Evolutionary conservation across 2,329 filamentous ascomycete species (phyloP), one percentile per base, ranked within the genome.

Genomic region (Purpureocillium lavendulum): DNA sequence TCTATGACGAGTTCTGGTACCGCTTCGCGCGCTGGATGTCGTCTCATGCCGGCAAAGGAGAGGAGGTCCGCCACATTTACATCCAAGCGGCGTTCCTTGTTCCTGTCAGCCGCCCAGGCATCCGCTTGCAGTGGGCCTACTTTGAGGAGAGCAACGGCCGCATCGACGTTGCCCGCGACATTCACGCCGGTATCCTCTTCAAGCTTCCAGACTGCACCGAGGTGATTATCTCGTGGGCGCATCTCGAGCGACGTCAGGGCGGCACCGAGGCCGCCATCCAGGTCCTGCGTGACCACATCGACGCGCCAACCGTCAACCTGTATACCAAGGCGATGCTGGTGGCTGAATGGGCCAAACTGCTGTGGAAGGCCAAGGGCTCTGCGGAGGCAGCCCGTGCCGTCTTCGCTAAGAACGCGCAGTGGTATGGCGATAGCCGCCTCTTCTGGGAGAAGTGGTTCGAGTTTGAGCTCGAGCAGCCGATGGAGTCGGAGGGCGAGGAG

Each of bases 1-100:
- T 94, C 49, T 96, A 98, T 57, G 90, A 97, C 36, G 90, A 97
- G 57, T 94, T 97, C 61, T 98, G 92, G 92, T 80, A 94, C 53
- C 84, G 92, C n/a, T 98, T 95, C 61, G 87, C 84, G 13, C 75
- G 90, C 31, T 98, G 92, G 92, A 94, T 96, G 85, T 73, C 76
- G 43, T 79, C 79, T 0, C 86, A 94, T 56, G 65, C 77, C 2
- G 80, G 73, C 49, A 95, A 94, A 59, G 80, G 88, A 34, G 87
- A 96, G 57, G 89, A 96, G 56, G 82, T 90, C 6, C 83, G 92
- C 41, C 89, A 87, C 60, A 92, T 97, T 47, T 97, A 94, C 57
- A 80, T 90, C 58, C 80, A 88, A 41, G 92, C 90, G 9, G 82
- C 84, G 48, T 88, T 94, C 39, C 96, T 84, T 57, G 87, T 94